Evolutionary conservation across 495 filamentous ascomycete species (phyloP).

Genomic region (Penicillium paradoxum): DNA sequence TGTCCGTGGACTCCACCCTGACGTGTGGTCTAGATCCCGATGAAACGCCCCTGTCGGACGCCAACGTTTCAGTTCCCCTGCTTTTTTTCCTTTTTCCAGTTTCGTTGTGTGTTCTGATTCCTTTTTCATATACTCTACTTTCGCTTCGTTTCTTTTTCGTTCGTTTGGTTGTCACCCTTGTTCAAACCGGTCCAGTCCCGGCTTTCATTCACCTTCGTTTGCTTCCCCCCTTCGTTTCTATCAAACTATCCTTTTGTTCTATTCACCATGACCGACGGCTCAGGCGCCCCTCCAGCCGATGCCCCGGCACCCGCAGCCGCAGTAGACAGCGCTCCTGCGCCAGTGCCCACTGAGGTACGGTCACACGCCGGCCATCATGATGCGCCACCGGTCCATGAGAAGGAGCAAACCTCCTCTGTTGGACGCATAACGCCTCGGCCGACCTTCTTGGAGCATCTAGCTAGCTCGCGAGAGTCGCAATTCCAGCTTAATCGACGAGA

Average conservation of each 20-base stretch:
- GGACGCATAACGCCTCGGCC: conserved; percentile 32
- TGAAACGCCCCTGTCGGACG: conserved; percentile 3
- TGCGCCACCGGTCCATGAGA: conserved; percentile 4
- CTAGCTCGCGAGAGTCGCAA: conserved; percentile 32
- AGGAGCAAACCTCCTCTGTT: conserved; percentile 28
- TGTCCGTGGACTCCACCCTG: conserved; percentile 6
- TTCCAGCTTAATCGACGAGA: conserved; percentile 31
- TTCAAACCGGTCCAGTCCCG: not conserved
- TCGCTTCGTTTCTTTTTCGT: conserved; percentile 1
- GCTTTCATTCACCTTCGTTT: conserved; percentile 1
- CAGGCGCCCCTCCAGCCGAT: conserved; percentile 15
- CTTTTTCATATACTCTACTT: not conserved
- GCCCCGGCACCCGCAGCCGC: conserved; percentile 11
- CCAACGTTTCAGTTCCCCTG: conserved; percentile 4
- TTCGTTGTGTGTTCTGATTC: not conserved
- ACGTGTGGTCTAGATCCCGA: conserved; percentile 4
- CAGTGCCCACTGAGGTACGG: conserved; percentile 25
- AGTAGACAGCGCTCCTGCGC: conserved; percentile 18
- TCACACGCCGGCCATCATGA: conserved; percentile 18
- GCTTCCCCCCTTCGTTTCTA: not conserved
- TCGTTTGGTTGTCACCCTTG: not conserved
- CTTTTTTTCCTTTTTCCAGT: not conserved
- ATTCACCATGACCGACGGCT: conserved; percentile 17
- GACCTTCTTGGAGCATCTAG: conserved; percentile 36
- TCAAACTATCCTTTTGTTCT: not conserved